These are phyloP conservation scores for Geotrichum restrictum DNA, from an alignment of 1,139 yeast species.

Conservation along the genomic window DNA sequence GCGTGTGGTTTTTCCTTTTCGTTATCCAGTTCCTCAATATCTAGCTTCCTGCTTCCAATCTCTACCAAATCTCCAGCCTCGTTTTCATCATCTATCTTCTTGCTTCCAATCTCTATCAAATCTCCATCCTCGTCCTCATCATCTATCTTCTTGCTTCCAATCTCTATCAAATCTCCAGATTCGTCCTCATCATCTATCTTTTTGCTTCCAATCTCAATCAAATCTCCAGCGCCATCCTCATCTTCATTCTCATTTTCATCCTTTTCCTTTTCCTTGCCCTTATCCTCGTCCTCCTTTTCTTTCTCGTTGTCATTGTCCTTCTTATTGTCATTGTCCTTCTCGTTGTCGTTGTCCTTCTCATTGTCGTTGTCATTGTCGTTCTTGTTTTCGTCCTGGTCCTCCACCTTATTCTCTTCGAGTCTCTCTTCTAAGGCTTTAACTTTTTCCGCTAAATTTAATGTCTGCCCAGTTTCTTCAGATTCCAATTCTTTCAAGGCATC, in stretches of 20 bases:
- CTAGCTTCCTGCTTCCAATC: constrained; percentile 2
- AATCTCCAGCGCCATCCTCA: constrained; percentile 10
- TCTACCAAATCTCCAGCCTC: constrained; percentile 11
- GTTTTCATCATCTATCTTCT: constrained; percentile 6
- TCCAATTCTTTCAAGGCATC: constrained; percentile 11
- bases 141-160: constrained; percentile 9
- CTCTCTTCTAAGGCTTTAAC: constrained; percentile 18
- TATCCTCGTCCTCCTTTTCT: too few species aligned
- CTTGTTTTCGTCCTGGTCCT: too few species aligned
- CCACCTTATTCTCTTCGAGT: constrained; percentile 25
- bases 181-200: constrained; percentile 6
- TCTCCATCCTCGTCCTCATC: constrained; percentile 11
- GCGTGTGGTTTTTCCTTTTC: not conserved
- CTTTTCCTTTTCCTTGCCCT: too few species aligned
- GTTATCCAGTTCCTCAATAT: not conserved
- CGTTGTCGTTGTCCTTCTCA: constrained; percentile 9
- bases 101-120: constrained; percentile 6
- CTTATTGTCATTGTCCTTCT: constrained; percentile 25
- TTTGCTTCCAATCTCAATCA: constrained; percentile 7
- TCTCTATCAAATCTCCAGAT: constrained; percentile 10
- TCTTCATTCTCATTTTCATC: too few species aligned
- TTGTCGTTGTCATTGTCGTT: constrained; percentile 24
- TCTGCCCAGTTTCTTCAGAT: too few species aligned
- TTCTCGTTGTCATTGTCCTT: constrained; percentile 23
- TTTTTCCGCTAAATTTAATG: too few species aligned